These are phyloP conservation scores for Paramecium caudatum DNA, from an alignment of 73 alveolate genomes.

Conservation along the genomic window DNA sequence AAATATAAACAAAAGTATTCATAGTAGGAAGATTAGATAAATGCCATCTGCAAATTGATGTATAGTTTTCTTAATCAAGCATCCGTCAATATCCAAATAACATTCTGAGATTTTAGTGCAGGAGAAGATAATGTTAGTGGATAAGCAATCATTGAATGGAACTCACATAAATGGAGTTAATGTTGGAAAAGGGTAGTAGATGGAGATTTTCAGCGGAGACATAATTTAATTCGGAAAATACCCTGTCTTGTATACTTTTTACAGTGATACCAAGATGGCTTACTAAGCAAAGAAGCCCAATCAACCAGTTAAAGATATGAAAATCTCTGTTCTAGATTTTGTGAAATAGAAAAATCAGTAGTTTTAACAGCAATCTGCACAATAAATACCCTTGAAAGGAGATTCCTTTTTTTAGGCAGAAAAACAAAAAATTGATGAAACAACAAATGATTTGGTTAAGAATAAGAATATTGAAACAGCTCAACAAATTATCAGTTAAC, in stretches of 20 bases:
- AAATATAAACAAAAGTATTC: conserved; percentile 50
- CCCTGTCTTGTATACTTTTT: conserved; percentile 58
- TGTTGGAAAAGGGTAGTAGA: conserved; percentile 31
- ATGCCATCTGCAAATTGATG: conserved; percentile 33
- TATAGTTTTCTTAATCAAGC: background rate
- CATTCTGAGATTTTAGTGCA: conserved; percentile 25
- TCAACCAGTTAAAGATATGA: conserved; percentile 46
- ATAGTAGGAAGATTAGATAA: conserved; percentile 42
- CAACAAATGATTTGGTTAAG: background rate
- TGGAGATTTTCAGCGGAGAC: conserved; percentile 50
- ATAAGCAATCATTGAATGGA: conserved; percentile 51
- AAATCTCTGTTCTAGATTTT: conserved; percentile 49
- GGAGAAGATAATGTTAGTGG: background rate
- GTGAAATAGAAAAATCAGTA: conserved; percentile 17
- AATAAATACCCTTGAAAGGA: conserved; percentile 7
- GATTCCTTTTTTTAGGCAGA: conserved; percentile 13
- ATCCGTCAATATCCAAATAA: conserved; percentile 52
- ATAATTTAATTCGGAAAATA: conserved; percentile 56
- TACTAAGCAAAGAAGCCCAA: conserved; percentile 35
- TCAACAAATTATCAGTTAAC: background rate
- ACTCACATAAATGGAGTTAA: conserved; percentile 58
- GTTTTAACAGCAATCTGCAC: conserved; percentile 8
- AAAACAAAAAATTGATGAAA: conserved; percentile 6
- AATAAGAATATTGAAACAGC: conserved; percentile 64
- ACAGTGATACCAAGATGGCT: conserved; percentile 55